Evolutionary conservation across 495 filamentous ascomycete species (phyloP).

Genomic region (Talaromyces nanjingensis): DNA sequence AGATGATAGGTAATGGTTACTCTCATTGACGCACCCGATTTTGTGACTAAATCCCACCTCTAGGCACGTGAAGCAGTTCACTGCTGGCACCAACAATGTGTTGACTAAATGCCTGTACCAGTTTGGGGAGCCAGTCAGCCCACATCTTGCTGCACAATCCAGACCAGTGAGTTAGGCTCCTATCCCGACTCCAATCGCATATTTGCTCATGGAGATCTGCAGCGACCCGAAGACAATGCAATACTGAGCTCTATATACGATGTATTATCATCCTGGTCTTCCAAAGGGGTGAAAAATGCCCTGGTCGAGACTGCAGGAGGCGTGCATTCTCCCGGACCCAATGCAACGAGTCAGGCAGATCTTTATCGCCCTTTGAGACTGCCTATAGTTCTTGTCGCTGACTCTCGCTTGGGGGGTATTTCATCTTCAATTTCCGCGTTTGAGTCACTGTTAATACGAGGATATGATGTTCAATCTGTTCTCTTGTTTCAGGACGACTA

Average conservation of each 20-base stretch:
- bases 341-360: constrained; percentile 68
- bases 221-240: constrained; percentile 40
- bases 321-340: constrained; percentile 65
- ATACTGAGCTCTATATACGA: constrained; percentile 39
- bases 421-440: constrained; percentile 67
- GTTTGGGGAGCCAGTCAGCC: constrained; percentile 64
- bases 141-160: constrained; percentile 57
- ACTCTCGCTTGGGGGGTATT: constrained; percentile 66
- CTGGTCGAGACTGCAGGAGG: constrained; percentile 75
- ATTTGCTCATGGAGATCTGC: constrained; percentile 10
- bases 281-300: constrained; percentile 31
- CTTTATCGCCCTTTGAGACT: constrained; percentile 63
- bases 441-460: constrained; percentile 63
- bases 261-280: constrained; percentile 37
- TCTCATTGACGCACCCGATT: background rate
- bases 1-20: constrained; percentile 48
- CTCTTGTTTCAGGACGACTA: constrained; percentile 54
- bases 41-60: background rate
- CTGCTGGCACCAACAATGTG: constrained; percentile 31
- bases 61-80: constrained; percentile 53
- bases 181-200: background rate
- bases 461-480: constrained; percentile 64
- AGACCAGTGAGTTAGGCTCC: constrained; percentile 19
- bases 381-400: constrained; percentile 65
- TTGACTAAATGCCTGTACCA: constrained; percentile 58